phyloP scores from a whole-genome alignment of 1,139 yeast genomes.

The Scheffersomyces segobiensis region DNA sequence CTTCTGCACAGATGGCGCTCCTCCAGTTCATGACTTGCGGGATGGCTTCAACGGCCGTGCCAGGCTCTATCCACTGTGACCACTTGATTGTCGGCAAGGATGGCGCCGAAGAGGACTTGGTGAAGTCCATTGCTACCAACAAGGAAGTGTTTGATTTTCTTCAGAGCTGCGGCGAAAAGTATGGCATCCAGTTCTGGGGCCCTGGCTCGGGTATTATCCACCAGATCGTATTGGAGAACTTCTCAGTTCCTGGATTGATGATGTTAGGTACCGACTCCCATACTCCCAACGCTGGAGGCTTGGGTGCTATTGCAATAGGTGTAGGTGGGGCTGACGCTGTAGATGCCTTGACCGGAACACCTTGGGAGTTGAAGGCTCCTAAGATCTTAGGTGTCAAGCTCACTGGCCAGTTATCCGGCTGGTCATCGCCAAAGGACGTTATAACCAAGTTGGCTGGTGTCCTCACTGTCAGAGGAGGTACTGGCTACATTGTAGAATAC shows the following conservation, averaged over 20 bases:
- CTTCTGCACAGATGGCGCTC: constrained; percentile 97
- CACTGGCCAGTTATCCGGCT: constrained; percentile 82
- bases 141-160: constrained; percentile 93
- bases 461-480: constrained; percentile 95
- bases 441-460: constrained; percentile 88
- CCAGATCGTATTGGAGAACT: constrained; percentile 94
- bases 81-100: constrained; percentile 94
- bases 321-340: constrained; percentile 99
- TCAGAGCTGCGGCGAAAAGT: constrained; percentile 85
- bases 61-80: constrained; percentile 96
- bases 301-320: constrained; percentile 96
- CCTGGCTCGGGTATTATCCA: constrained; percentile 99
- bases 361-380: constrained; percentile 99
- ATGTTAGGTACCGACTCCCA: constrained; percentile 98
- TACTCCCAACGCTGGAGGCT: constrained; percentile 97
- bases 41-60: constrained; percentile 80
- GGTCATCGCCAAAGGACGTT: constrained; percentile 97
- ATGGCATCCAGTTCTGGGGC: constrained; percentile 98
- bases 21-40: constrained; percentile 97
- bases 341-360: constrained; percentile 94
- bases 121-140: constrained; percentile 75
- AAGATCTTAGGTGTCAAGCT: constrained; percentile 87
- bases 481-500: constrained; percentile 93
- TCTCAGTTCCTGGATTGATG: constrained; percentile 91
- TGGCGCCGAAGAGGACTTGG: constrained; percentile 81